Conservation (phyloP, 768 basidiomycete species). For the Xerocomellus amylosporus region DNA sequence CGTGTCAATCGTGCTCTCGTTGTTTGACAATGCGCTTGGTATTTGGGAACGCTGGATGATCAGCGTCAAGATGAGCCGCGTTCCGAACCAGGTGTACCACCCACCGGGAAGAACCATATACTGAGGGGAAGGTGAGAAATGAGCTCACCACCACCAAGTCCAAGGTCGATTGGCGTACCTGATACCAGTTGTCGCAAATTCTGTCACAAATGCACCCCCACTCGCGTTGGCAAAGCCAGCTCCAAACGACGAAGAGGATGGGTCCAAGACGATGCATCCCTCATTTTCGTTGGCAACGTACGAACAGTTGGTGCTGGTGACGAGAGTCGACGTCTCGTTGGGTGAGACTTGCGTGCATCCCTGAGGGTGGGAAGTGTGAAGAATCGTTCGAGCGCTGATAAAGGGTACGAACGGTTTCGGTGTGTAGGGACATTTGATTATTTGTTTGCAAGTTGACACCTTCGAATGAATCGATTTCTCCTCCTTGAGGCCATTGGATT, state of each 20-base stretch:
- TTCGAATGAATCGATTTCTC: constrained; percentile 80
- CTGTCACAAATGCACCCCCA: constrained; percentile 76
- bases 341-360: constrained; percentile 55
- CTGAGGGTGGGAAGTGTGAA: constrained; percentile 15
- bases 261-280: constrained; percentile 64
- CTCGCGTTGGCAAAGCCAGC: constrained; percentile 59
- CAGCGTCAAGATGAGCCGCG: background rate
- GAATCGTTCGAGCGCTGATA: background rate
- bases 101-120: constrained; percentile 33
- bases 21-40: constrained; percentile 45
- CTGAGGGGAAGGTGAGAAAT: constrained; percentile 7
- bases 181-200: constrained; percentile 63
- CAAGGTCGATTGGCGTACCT: constrained; percentile 42
- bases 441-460: constrained; percentile 65
- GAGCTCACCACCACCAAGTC: background rate
- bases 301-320: constrained; percentile 60
- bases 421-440: constrained; percentile 78
- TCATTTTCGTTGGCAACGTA: constrained; percentile 52
- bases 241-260: constrained; percentile 57
- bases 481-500: constrained; percentile 59
- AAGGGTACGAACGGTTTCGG: constrained; percentile 41
- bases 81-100: background rate
- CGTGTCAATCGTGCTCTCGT: constrained; percentile 52
- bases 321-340: constrained; percentile 47
- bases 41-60: constrained; percentile 37